Percentiles rank a stretch among this genome's conserved stretches.
phyloP scores from a whole-genome alignment of 768 basidiomycete genomes.

The Russula sp. region DNA sequence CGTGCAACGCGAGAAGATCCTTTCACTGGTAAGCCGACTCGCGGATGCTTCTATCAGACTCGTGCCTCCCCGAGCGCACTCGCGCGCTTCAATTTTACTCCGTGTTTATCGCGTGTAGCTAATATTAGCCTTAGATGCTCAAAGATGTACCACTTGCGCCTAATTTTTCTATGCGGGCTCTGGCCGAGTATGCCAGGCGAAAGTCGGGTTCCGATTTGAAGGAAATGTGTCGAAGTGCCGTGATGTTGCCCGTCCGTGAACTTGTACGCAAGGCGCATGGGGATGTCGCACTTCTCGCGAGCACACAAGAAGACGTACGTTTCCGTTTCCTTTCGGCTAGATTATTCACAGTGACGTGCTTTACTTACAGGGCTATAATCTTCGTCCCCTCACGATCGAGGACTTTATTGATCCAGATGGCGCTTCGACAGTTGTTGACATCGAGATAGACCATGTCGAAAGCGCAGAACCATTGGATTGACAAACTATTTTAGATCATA shows the following conservation, averaged over 20 bases:
- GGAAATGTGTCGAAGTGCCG: conserved; percentile 89
- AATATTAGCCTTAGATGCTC: conserved; percentile 58
- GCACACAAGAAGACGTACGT: conserved; percentile 39
- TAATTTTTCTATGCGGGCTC: conserved; percentile 48
- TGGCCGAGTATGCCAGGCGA: conserved; percentile 67
- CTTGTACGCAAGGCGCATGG: conserved; percentile 52
- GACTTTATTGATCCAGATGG: conserved; percentile 56
- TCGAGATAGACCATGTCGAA: background rate
- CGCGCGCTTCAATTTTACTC: background rate
- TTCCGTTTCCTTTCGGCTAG: background rate
- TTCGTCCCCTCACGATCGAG: conserved; percentile 60
- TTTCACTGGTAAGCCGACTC: conserved; percentile 51
- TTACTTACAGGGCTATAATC: conserved; percentile 56
- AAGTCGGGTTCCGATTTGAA: conserved; percentile 86
- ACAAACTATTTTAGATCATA: background rate
- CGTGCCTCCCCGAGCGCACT: background rate
- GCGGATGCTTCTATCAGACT: background rate
- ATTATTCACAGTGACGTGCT: background rate
- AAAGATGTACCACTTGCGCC: conserved; percentile 62
- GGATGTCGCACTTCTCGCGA: conserved; percentile 43
- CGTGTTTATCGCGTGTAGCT: background rate
- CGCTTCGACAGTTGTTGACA: background rate
- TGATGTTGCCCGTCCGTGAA: conserved; percentile 87
- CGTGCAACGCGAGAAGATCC: conserved; percentile 77
- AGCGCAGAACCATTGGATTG: background rate